Evolutionary conservation across 495 filamentous ascomycete genomes (phyloP).

Genomic region (Parathielavia hyrcaniae): DNA sequence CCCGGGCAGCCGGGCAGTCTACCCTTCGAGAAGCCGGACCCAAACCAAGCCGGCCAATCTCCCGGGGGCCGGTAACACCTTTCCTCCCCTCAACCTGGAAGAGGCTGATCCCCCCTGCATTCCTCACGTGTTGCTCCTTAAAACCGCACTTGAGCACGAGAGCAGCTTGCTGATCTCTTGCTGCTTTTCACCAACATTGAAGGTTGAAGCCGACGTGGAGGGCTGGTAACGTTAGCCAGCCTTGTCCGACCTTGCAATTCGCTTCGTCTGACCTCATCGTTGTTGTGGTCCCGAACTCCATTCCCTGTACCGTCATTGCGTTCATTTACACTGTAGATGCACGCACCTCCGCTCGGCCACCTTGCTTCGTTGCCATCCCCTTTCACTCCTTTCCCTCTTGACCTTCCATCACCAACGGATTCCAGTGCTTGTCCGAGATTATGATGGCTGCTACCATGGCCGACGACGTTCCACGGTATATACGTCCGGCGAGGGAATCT

Average conservation of each 20-base stretch:
- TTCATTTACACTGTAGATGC: no score
- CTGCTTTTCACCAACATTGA: neutral
- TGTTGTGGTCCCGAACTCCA: neutral
- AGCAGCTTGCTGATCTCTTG: neutral
- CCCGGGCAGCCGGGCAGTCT: neutral
- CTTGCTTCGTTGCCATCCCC: constrained; percentile 12
- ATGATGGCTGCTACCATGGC: constrained; percentile 27
- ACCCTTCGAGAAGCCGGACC: constrained; percentile 4
- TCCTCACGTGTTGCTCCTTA: constrained; percentile 2
- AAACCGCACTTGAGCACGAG: constrained; percentile 6
- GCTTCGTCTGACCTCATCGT: constrained; percentile 5
- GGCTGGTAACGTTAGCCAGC: neutral
- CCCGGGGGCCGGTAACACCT: neutral
- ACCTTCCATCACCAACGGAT: neutral
- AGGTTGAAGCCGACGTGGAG: neutral
- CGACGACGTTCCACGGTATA: constrained; percentile 28
- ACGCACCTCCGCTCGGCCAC: constrained; percentile 2
- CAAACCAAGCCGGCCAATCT: neutral
- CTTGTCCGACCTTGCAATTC: neutral
- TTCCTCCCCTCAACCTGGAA: neutral
- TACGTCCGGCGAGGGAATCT: constrained; percentile 26
- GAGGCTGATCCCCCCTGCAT: constrained; percentile 9
- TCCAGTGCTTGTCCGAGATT: neutral
- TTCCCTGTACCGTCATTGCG: constrained; percentile 7
- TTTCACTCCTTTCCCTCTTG: constrained; percentile 1